phyloP scores from a whole-genome alignment of 1,284 basidiomycete genomes.

The Puccinia polysora region DNA sequence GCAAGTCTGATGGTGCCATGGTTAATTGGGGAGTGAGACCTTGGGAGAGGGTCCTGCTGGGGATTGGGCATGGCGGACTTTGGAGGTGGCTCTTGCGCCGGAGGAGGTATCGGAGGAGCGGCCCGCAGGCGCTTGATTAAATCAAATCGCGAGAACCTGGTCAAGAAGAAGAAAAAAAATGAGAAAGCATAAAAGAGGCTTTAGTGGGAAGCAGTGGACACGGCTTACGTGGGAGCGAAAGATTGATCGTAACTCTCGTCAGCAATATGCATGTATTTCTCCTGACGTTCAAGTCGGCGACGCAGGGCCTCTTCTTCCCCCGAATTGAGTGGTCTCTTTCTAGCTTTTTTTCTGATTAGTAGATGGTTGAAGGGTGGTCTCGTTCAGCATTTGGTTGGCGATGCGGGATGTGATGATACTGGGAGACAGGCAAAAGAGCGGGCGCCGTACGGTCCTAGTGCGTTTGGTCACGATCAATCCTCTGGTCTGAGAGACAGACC shows the following conservation, averaged over 20 bases:
- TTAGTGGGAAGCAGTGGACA: no score
- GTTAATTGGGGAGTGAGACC: conserved; percentile 9
- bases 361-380: conserved; percentile 42
- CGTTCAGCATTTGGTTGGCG: conserved; percentile 39
- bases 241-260: conserved; percentile 42
- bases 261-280: conserved; percentile 42
- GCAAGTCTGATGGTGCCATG: conserved; percentile 5
- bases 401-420: conserved; percentile 43
- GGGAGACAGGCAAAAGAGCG: conserved; percentile 39
- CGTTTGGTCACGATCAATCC: not conserved
- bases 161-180: not conserved
- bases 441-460: conserved; percentile 37
- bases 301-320: conserved; percentile 42
- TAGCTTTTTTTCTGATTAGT: conserved; percentile 32
- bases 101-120: conserved; percentile 1
- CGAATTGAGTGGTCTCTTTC: conserved; percentile 42
- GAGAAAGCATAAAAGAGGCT: no score
- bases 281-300: conserved; percentile 36
- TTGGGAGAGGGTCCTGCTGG: conserved; percentile 15
- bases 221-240: conserved; percentile 42
- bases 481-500: not conserved
- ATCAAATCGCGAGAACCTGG: conserved; percentile 39
- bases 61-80: not conserved
- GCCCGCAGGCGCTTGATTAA: conserved; percentile 33
- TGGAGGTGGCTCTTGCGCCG: conserved; percentile 1